These are phyloP conservation scores for Scenedesmus sp. DNA, from an alignment of 163 green algal species.

Conservation along the genomic window DNA sequence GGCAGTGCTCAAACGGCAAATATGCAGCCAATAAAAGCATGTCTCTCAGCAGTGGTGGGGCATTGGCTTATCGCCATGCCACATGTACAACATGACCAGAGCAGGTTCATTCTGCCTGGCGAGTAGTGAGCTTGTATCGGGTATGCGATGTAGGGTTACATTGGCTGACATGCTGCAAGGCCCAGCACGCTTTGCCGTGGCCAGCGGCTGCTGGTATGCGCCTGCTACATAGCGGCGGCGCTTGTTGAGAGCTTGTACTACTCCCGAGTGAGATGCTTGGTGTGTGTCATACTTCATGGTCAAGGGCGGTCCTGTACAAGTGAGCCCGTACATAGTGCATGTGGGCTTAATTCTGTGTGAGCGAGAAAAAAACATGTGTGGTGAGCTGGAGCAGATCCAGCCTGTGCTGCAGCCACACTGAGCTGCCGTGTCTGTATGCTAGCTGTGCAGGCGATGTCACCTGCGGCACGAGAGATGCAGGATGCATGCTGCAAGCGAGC, in stretches of 20 bases:
- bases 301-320: not conserved
- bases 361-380: not conserved
- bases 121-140: too few species aligned
- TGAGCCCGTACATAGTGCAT: not conserved
- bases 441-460: not conserved
- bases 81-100: too few species aligned
- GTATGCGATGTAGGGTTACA: not conserved
- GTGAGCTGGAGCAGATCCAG: constrained; percentile 1
- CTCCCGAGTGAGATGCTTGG: not conserved
- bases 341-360: not conserved
- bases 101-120: too few species aligned
- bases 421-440: not conserved
- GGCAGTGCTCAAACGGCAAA: too few species aligned
- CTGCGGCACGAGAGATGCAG: not conserved
- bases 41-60: too few species aligned
- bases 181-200: not conserved
- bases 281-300: not conserved
- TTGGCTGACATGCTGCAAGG: not conserved
- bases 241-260: not conserved
- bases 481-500: not conserved
- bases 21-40: too few species aligned
- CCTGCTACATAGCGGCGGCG: not conserved
- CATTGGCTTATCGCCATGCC: too few species aligned
- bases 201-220: not conserved
- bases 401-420: not conserved